These are phyloP conservation scores for Heliamphora exappendiculata DNA, from an alignment of 148 eudicot genomes.

Conservation along the genomic window DNA sequence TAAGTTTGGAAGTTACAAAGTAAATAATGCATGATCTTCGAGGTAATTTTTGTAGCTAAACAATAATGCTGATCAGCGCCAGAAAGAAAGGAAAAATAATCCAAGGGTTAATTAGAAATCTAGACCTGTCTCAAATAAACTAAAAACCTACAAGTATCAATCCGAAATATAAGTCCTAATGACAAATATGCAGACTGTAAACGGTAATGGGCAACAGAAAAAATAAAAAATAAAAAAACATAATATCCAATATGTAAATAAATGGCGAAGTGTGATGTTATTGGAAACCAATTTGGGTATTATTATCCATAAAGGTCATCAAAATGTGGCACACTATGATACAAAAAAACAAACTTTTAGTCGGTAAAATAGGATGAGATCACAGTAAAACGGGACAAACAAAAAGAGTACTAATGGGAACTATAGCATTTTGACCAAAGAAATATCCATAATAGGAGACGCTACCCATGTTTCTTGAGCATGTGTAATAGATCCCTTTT, in stretches of 20 bases:
- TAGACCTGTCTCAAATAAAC: constrained; percentile 4
- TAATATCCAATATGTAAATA: too few relatives aligned
- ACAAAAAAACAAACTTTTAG: not conserved
- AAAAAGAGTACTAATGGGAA: not conserved
- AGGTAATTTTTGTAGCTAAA: not conserved
- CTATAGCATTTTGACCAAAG: not conserved
- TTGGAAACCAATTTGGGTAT: not conserved
- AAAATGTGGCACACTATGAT: not conserved
- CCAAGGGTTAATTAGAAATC: constrained; percentile 15
- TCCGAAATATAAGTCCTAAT: not conserved
- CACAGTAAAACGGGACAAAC: not conserved
- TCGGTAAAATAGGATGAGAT: not conserved
- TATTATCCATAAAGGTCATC: not conserved
- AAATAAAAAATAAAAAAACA: too few relatives aligned
- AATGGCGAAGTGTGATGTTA: too few relatives aligned
- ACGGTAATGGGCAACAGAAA: too few relatives aligned
- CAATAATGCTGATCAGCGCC: not conserved
- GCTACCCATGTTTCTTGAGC: not conserved
- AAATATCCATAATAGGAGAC: not conserved
- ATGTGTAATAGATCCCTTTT: not conserved
- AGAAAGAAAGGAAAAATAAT: constrained; percentile 2
- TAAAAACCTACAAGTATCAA: not conserved
- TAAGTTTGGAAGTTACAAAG: not conserved
- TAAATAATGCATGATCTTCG: not conserved
- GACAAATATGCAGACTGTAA: too few relatives aligned